Evolutionary conservation across 768 basidiomycete species (phyloP).

Genomic region (Gloeopeniophorella convolvens): DNA sequence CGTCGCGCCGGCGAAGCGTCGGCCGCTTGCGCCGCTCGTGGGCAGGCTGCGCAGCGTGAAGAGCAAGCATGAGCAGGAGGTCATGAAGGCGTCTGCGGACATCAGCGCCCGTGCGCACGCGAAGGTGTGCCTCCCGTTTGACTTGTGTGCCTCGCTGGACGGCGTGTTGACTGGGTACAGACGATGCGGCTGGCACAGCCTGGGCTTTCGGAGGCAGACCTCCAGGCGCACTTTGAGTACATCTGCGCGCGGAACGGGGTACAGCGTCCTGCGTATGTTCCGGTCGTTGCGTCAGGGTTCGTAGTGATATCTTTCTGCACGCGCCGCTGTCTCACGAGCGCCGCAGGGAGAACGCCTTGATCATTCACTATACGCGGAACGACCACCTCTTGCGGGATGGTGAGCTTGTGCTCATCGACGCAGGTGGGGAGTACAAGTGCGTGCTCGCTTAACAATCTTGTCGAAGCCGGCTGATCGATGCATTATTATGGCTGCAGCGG

Average conservation of each 20-base stretch:
- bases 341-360: conserved; percentile 75
- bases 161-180: conserved; percentile 35
- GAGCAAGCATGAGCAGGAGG: conserved; percentile 62
- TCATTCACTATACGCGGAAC: conserved; percentile 94
- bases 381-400: conserved; percentile 63
- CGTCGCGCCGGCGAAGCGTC: conserved; percentile 40
- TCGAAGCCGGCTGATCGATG: too few species aligned
- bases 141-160: too few species aligned
- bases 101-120: conserved; percentile 84
- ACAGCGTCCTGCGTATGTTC: conserved; percentile 91
- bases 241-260: conserved; percentile 71
- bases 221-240: conserved; percentile 88
- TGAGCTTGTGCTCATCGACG: conserved; percentile 84
- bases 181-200: conserved; percentile 74
- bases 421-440: conserved; percentile 88
- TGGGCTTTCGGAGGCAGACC: conserved; percentile 49
- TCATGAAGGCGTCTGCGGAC: conserved; percentile 83
- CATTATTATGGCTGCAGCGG: conserved; percentile 42
- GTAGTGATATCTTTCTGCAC: not conserved
- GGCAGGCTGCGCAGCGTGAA: conserved; percentile 73
- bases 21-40: conserved; percentile 59
- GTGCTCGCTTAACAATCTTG: conserved; percentile 26
- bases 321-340: not conserved
- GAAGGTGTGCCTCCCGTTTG: conserved; percentile 48
- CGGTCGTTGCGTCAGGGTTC: conserved; percentile 92